phyloP scores from a whole-genome alignment of 2,329 filamentous ascomycete genomes.

The Whalleya microplaca region DNA sequence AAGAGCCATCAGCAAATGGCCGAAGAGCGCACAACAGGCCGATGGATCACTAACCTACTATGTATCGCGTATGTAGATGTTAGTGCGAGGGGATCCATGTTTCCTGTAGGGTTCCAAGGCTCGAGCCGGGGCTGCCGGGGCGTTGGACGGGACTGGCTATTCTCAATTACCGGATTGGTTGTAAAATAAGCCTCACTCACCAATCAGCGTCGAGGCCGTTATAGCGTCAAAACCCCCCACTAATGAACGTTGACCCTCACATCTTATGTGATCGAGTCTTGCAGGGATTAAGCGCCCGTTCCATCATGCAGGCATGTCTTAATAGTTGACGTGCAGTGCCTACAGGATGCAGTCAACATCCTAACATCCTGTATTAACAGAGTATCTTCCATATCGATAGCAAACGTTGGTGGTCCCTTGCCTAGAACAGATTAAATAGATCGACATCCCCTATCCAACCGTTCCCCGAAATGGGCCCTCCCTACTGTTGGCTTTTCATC shows the following conservation, averaged over 20 bases:
- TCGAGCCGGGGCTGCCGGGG: background rate
- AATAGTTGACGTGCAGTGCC: conserved; percentile 1
- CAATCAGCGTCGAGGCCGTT: conserved; percentile 15
- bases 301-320: conserved; percentile 1
- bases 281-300: conserved; percentile 17
- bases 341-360: background rate
- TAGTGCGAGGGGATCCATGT: background rate
- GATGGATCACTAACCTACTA: conserved; percentile 4
- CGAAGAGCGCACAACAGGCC: conserved; percentile 8
- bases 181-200: conserved; percentile 5
- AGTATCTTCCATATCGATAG: background rate
- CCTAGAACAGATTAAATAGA: too few relatives aligned
- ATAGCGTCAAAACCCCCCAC: background rate
- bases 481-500: background rate
- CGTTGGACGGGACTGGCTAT: conserved; percentile 1
- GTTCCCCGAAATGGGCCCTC: background rate
- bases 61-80: background rate
- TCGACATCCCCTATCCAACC: background rate
- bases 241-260: conserved; percentile 4
- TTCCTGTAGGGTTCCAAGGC: conserved; percentile 2
- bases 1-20: conserved; percentile 9
- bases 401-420: background rate
- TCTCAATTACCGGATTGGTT: conserved; percentile 25
- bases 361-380: background rate
- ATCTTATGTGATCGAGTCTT: background rate